phyloP scores from a whole-genome alignment of 371 early-diverging fungal species.

The Mortierella sp. region DNA sequence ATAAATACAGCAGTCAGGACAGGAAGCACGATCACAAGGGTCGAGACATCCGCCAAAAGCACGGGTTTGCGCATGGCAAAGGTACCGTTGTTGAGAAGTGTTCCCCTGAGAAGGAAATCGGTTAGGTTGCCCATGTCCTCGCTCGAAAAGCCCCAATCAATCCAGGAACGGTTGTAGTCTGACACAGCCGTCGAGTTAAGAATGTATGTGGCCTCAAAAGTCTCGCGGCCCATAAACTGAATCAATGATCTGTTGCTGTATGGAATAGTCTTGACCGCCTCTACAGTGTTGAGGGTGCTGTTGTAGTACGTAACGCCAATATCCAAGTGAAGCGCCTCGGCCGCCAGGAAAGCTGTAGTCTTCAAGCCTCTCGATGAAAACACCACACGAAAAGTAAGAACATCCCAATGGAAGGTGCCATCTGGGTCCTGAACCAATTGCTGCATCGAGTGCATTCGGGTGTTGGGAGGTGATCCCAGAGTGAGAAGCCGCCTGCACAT shows the following conservation, averaged over 20 bases:
- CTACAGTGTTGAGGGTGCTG: neutral
- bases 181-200: neutral
- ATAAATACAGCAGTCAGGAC: neutral
- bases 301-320: neutral
- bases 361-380: no score
- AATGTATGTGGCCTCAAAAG: constrained; percentile 3
- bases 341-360: neutral
- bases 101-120: constrained; percentile 1
- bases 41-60: neutral
- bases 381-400: no score
- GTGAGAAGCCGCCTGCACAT: neutral
- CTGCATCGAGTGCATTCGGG: neutral
- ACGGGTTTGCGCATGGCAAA: neutral
- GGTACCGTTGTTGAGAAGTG: constrained; percentile 4
- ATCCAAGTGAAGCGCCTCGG: constrained; percentile 3
- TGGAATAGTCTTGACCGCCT: neutral
- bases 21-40: constrained; percentile 1
- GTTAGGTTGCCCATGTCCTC: constrained; percentile 2
- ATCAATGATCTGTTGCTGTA: neutral
- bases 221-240: constrained; percentile 1
- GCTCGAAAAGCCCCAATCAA: constrained; percentile 4
- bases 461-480: neutral
- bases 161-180: constrained; percentile 3
- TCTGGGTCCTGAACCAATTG: neutral
- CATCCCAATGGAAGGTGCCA: neutral